phyloP scores from a whole-genome alignment of 1,139 yeast genomes.

The Saccharomycopsis hybrid region DNA sequence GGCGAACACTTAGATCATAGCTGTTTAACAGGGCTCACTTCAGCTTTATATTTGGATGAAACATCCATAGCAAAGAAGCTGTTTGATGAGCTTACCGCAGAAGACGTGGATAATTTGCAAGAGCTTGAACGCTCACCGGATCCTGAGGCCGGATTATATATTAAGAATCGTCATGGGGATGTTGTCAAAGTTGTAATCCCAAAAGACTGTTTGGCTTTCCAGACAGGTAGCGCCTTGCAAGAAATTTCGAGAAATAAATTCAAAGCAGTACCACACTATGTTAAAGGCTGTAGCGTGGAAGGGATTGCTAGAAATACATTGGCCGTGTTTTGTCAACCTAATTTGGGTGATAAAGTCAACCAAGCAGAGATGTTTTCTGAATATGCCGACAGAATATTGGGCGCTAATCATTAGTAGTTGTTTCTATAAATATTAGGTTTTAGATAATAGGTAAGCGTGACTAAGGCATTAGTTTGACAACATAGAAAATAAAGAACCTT shows the following conservation, averaged over 20 bases:
- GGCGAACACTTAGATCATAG: constrained; percentile 63
- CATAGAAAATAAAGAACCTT: too few species aligned
- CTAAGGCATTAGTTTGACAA: background rate
- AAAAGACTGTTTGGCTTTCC: constrained; percentile 51
- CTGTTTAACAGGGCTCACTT: constrained; percentile 54
- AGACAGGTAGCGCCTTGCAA: constrained; percentile 55
- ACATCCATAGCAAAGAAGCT: constrained; percentile 25
- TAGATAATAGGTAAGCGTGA: background rate
- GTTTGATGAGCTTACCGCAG: constrained; percentile 2
- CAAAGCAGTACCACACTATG: constrained; percentile 59
- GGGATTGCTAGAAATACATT: constrained; percentile 47
- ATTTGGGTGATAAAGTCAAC: constrained; percentile 44
- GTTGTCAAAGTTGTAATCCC: constrained; percentile 51
- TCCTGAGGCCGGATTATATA: constrained; percentile 46
- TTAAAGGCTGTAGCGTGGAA: constrained; percentile 35
- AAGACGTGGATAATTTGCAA: constrained; percentile 19
- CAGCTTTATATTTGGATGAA: constrained; percentile 47
- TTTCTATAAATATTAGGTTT: background rate
- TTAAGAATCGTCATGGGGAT: constrained; percentile 41
- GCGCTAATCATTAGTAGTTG: constrained; percentile 29
- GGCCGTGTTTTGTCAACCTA: constrained; percentile 63
- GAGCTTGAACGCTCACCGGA: constrained; percentile 36
- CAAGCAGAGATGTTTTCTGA: constrained; percentile 42
- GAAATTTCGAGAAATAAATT: constrained; percentile 44
- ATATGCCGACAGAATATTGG: constrained; percentile 38